A percentile compares a stretch with the other conserved stretches of the same genome.
phyloP scores from a whole-genome alignment of 441 rosid species.

The Eruca vesicaria region DNA sequence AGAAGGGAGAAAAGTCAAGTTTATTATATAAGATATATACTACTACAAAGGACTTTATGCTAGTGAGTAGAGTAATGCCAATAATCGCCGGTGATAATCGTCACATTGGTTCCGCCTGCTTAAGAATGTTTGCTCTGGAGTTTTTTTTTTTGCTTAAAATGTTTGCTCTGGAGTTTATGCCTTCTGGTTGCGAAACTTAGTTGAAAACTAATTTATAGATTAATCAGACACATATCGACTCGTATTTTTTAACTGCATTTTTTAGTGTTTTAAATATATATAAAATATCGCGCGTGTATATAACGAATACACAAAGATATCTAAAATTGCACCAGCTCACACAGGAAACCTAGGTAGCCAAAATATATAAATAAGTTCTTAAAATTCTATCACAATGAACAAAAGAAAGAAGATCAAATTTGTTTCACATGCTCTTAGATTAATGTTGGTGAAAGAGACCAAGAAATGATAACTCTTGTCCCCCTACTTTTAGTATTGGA shows the following conservation, averaged over 20 bases:
- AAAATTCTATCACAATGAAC: too few relatives aligned
- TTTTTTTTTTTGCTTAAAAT: neutral
- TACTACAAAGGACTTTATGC: too few relatives aligned
- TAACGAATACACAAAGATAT: neutral
- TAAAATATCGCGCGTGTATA: neutral
- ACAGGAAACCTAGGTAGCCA: neutral
- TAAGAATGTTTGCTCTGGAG: neutral
- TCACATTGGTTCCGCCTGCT: neutral
- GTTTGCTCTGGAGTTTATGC: neutral
- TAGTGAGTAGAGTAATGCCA: too few relatives aligned
- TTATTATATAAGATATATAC: too few relatives aligned
- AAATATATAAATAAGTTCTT: neutral
- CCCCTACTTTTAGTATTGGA: conserved; percentile 32
- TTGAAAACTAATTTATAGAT: neutral
- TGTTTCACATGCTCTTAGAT: conserved; percentile 26
- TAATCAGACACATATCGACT: neutral
- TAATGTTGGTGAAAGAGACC: conserved; percentile 36
- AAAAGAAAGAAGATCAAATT: neutral
- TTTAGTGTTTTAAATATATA: neutral
- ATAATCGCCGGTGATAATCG: too few relatives aligned
- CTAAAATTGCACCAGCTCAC: neutral
- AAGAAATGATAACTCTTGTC: conserved; percentile 34
- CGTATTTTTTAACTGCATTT: neutral
- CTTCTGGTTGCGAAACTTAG: neutral
- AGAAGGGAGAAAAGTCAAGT: too few relatives aligned